phyloP scores from a whole-genome alignment of 257 asterid species.

The Avicennia marina region DNA sequence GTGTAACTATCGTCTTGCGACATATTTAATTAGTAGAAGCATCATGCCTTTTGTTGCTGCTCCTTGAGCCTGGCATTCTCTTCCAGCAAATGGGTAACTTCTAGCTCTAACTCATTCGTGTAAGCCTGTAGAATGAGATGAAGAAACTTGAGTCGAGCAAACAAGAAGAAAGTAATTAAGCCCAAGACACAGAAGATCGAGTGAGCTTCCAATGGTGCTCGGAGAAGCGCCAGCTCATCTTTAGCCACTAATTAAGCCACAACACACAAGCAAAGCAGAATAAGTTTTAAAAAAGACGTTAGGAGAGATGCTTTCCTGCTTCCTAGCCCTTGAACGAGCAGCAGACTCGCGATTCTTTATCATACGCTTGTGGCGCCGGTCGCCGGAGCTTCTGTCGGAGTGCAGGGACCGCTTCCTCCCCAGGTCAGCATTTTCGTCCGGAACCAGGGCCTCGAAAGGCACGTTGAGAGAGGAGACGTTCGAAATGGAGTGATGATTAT shows the following conservation, averaged over 20 bases:
- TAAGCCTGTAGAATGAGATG: slow-evolving; percentile 59
- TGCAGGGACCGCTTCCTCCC: slow-evolving; percentile 38
- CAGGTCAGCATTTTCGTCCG: background rate
- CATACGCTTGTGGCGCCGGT: slow-evolving; percentile 61
- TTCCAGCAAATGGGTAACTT: slow-evolving; percentile 50
- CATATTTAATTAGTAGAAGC: no score
- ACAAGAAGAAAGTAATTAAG: background rate
- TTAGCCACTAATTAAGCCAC: background rate
- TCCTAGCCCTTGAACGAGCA: slow-evolving; percentile 72
- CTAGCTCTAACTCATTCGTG: slow-evolving; percentile 55
- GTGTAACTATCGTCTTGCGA: no score
- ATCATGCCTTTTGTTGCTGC: slow-evolving; percentile 53
- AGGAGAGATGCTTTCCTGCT: slow-evolving; percentile 47
- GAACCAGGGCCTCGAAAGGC: background rate
- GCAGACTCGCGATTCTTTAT: slow-evolving; percentile 90
- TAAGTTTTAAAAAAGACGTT: background rate
- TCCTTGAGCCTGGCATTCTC: slow-evolving; percentile 69
- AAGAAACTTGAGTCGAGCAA: background rate
- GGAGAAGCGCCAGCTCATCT: background rate
- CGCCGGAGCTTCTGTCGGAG: slow-evolving; percentile 28
- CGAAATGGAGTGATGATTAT: slow-evolving; percentile 4
- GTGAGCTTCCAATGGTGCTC: background rate
- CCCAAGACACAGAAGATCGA: no score
- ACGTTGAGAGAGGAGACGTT: background rate
- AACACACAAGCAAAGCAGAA: background rate